Base-by-base conservation (phyloP, 331 rosid genomes). In the Cydonia oblonga region DNA sequence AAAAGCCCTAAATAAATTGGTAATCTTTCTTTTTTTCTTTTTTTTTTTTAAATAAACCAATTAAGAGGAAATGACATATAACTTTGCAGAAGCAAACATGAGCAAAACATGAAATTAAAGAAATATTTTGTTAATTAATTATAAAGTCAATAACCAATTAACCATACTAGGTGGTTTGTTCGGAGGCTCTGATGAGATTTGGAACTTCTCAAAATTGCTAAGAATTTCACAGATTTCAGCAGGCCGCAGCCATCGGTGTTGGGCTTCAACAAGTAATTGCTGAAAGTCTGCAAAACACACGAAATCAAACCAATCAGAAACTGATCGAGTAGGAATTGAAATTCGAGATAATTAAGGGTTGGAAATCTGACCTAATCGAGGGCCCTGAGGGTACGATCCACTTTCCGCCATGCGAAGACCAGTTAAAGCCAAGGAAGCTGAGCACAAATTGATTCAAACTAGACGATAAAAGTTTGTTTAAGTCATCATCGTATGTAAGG, bases 141-240 rank as follows among this genome's bases (percentile, higher is more conserved):
- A 30, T 7, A 9, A 44, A 4, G 35, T 35, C 29, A 62, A 15
- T 33, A 19, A 6, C 20, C 57, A 11, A 77, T 69, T 24, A 83
- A 80, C 65, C 87, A 70, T 92, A 92, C 97, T 92, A 1, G 86
- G 87, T 69, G 97, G 97, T 81, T 84, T 88, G 78, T 70, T 86
- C 56, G 95, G 96, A 78, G 97, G 92, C 86, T 92, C 96, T 76
- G 90, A 44, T 64, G 89, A 68, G 78, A 92, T 90, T 2, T 75
- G 88, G 83, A 90, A 92, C 83, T 76, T 85, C 58, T 78, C 74
- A 78, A 82, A 81, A 71, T 92, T 92, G 68, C 86, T 86, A 67
- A 92, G 96, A 82, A 92, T 92, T 84, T 92, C 97, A 92, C 96
- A 88, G 80, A 92, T 90, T 90, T 92, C 97, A 72, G 96, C 95